These are phyloP conservation scores for Volvox africanus DNA, from an alignment of 139 green algal genomes.

Conservation along the genomic window DNA sequence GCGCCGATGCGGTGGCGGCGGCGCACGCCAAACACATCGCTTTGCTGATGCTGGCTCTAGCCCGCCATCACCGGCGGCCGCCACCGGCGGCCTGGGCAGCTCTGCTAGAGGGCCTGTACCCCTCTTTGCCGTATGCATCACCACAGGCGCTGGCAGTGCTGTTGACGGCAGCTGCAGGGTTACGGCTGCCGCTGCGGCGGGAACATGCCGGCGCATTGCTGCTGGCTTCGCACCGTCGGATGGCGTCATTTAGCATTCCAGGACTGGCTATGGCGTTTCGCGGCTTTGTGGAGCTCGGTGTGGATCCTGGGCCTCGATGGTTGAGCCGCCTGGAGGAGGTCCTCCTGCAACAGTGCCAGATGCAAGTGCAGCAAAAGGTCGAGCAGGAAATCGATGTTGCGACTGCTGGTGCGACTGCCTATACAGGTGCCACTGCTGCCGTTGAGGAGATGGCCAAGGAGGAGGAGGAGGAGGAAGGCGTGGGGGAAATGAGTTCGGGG, in stretches of 20 bases:
- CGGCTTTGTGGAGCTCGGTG: constrained; percentile 1
- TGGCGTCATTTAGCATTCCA: background rate
- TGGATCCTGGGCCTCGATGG: constrained; percentile 14
- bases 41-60: background rate
- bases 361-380: background rate
- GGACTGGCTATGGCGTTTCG: background rate
- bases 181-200: constrained; percentile 28
- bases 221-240: constrained; percentile 32
- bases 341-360: background rate
- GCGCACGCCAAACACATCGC: constrained; percentile 16
- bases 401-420: background rate
- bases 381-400: background rate
- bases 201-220: constrained; percentile 22
- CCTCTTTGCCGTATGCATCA: background rate
- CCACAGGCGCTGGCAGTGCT: constrained; percentile 6
- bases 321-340: background rate
- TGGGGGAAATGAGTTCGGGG: background rate
- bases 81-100: background rate
- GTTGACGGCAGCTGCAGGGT: constrained; percentile 11
- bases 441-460: background rate
- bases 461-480: background rate
- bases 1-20: background rate
- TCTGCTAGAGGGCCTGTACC: constrained; percentile 9
- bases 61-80: background rate
- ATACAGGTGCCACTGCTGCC: background rate